A percentile compares a stretch with the other conserved stretches of the same genome.
Conservation (phyloP, 306 rosid species). For the Cucumis cinereus region DNA sequence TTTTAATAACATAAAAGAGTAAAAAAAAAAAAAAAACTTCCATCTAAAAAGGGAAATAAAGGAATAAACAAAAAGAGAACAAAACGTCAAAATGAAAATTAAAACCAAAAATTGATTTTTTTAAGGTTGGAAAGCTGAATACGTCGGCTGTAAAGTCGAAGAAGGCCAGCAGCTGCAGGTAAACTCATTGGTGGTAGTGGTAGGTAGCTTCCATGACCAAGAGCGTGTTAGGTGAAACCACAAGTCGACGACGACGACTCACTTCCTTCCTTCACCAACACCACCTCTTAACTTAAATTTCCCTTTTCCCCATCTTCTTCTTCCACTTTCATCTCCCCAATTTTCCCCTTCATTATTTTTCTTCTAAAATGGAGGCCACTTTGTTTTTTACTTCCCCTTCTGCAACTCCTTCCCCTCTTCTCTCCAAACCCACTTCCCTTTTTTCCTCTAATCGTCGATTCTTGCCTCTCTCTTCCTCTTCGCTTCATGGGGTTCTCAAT, state of each 20-base stretch:
- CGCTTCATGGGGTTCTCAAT: neutral
- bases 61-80: no score
- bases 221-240: neutral
- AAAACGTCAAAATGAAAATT: no score
- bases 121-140: no score
- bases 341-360: neutral
- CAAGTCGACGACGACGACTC: neutral
- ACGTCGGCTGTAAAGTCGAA: neutral
- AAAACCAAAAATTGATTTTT: no score
- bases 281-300: neutral
- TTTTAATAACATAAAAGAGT: no score
- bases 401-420: neutral
- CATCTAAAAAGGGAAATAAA: no score
- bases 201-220: neutral
- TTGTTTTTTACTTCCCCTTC: neutral
- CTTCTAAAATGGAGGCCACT: neutral
- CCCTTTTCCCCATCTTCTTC: neutral
- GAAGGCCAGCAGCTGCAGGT: neutral
- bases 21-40: no score
- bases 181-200: neutral
- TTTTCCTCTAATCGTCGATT: neutral
- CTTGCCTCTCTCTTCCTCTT: neutral
- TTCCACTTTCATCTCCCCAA: neutral
- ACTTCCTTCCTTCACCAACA: neutral
- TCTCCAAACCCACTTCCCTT: neutral